Percentiles rank a stretch among this genome's conserved stretches.
Evolutionary conservation across 441 rosid species (phyloP).

Genomic region (Gossypium davidsonii): DNA sequence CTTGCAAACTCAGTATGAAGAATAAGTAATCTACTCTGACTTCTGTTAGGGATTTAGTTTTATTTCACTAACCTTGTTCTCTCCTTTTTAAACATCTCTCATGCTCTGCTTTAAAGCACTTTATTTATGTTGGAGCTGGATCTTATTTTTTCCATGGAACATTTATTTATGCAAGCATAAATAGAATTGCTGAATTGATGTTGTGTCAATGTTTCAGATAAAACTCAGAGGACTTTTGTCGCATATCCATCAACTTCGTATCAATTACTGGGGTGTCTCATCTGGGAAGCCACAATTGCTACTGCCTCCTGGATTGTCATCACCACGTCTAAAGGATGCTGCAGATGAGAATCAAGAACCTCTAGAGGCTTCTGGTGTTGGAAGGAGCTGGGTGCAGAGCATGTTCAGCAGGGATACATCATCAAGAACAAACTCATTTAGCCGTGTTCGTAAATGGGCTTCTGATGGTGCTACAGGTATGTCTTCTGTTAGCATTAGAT

Average conservation of each 20-base stretch:
- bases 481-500: constrained; percentile 16
- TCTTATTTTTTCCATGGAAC: not conserved
- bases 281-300: constrained; percentile 56
- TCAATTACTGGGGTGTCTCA: constrained; percentile 89
- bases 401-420: constrained; percentile 94
- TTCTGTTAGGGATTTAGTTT: not conserved
- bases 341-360: constrained; percentile 74
- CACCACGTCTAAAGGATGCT: constrained; percentile 77
- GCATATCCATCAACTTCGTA: constrained; percentile 88
- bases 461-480: constrained; percentile 73
- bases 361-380: constrained; percentile 85
- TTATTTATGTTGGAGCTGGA: constrained; percentile 14
- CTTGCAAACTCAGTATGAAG: not conserved
- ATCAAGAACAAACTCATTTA: constrained; percentile 66
- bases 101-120: not conserved
- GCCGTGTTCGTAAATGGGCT: constrained; percentile 76
- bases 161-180: not conserved
- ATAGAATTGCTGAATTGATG: constrained; percentile 1
- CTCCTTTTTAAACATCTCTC: not conserved
- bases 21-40: not conserved
- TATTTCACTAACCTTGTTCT: not conserved
- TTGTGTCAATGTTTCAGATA: constrained; percentile 49
- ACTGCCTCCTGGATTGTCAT: constrained; percentile 63
- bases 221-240: constrained; percentile 91
- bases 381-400: constrained; percentile 99